These are phyloP conservation scores for Yamadazyma phyllophila DNA, from an alignment of 805 yeast species.

Conservation along the genomic window DNA sequence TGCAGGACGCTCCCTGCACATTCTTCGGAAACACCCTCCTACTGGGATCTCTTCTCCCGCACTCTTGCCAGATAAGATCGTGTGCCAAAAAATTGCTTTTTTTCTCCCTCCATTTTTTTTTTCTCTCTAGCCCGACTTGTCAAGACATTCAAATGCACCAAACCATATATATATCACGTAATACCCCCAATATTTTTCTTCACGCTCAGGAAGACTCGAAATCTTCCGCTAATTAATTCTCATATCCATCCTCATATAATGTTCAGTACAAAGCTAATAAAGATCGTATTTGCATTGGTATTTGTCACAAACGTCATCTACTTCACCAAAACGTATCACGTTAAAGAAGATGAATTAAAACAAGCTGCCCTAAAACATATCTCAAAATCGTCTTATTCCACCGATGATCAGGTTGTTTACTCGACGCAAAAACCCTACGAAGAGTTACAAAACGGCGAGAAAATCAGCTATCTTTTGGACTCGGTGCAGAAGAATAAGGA, in stretches of 20 bases:
- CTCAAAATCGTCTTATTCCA: conserved; percentile 14
- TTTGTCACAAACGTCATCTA: conserved; percentile 21
- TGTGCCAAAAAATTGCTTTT: neutral
- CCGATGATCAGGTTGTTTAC: conserved; percentile 21
- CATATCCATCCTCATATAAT: conserved; percentile 1
- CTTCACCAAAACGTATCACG: conserved; percentile 18
- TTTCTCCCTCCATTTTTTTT: neutral
- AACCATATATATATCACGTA: neutral
- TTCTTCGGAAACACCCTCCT: too few relatives aligned
- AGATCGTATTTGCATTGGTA: conserved; percentile 18
- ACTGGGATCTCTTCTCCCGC: too few relatives aligned
- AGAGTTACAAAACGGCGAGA: conserved; percentile 17
- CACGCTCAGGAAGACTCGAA: neutral
- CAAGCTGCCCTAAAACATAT: conserved; percentile 16
- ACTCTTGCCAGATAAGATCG: neutral
- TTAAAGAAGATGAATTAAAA: conserved; percentile 17
- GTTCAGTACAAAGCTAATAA: conserved; percentile 17
- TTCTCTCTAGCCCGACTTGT: neutral
- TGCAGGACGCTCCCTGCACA: too few relatives aligned
- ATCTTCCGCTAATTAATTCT: too few relatives aligned
- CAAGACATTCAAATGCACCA: neutral
- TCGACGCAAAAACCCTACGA: conserved; percentile 17
- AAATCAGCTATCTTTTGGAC: conserved; percentile 19
- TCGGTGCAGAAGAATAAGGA: conserved; percentile 21
- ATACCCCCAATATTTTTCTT: neutral